Evolutionary conservation across 2,329 filamentous ascomycete species (phyloP).

Genomic region (Aspergillus fumigatiaffinis): DNA sequence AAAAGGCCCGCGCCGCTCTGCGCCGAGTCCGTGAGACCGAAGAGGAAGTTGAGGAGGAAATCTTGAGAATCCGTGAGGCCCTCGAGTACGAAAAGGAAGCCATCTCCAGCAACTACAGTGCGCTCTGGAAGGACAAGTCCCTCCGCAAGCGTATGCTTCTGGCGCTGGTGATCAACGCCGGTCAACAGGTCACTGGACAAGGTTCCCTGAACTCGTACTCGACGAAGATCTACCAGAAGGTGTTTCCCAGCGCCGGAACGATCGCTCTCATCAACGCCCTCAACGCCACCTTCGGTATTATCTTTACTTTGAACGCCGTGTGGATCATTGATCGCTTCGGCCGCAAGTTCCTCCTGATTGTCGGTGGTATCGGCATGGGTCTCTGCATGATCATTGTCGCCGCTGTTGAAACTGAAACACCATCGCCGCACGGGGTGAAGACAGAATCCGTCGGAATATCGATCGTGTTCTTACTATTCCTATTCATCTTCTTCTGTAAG

Average conservation of each 20-base stretch:
- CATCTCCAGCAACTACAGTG: constrained; percentile 59
- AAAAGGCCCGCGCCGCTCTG: constrained; percentile 57
- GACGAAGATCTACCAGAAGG: constrained; percentile 69
- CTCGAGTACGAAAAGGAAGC: constrained; percentile 69
- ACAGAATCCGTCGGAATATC: constrained; percentile 58
- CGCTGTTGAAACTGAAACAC: constrained; percentile 55
- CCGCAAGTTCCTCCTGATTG: constrained; percentile 65
- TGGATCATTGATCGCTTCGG: constrained; percentile 72
- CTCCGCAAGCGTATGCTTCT: constrained; percentile 63
- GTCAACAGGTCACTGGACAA: constrained; percentile 69
- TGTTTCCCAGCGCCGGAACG: constrained; percentile 56
- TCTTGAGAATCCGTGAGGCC: constrained; percentile 62
- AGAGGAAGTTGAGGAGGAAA: constrained; percentile 63
- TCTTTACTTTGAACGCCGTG: constrained; percentile 69
- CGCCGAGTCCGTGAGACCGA: constrained; percentile 60
- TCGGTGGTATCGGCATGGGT: constrained; percentile 65
- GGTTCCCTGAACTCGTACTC: constrained; percentile 70
- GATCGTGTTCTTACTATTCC: constrained; percentile 65
- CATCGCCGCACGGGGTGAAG: constrained; percentile 52
- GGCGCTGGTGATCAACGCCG: constrained; percentile 64
- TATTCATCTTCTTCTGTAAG: constrained; percentile 53
- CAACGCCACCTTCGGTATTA: constrained; percentile 67
- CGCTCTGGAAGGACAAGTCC: constrained; percentile 67
- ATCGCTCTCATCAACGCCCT: constrained; percentile 72
- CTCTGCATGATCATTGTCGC: constrained; percentile 66